Conservation (phyloP, 345 rosid species). For the Lagerstroemia speciosa region DNA sequence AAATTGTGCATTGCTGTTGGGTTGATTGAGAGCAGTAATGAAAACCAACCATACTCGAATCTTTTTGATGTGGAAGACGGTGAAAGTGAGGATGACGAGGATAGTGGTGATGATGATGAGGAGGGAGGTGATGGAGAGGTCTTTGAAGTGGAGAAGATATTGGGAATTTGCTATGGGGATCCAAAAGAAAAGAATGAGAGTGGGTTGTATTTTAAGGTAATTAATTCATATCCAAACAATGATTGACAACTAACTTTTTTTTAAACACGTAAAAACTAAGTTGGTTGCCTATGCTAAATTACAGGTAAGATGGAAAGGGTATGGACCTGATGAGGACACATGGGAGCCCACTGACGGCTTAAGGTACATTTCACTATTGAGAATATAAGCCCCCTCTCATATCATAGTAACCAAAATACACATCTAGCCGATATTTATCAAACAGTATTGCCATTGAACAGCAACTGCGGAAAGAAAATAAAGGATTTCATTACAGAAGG, state of each 20-base stretch:
- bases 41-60: constrained; percentile 14
- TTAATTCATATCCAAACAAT: not conserved
- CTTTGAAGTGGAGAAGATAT: constrained; percentile 45
- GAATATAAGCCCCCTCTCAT: not conserved
- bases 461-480: constrained; percentile 34
- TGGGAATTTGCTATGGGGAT: constrained; percentile 44
- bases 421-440: not conserved
- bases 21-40: constrained; percentile 17
- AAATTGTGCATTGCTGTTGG: constrained; percentile 39
- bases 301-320: constrained; percentile 63
- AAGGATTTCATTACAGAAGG: constrained; percentile 45
- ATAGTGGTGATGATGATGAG: constrained; percentile 12
- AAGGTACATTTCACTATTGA: constrained; percentile 23
- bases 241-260: too few species aligned
- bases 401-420: not conserved
- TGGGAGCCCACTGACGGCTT: constrained; percentile 66
- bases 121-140: constrained; percentile 24
- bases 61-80: constrained; percentile 16
- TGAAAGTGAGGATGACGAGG: constrained; percentile 16
- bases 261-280: too few species aligned
- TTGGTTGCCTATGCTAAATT: not conserved
- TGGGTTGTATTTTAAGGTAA: constrained; percentile 50
- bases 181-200: constrained; percentile 25
- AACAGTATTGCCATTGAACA: constrained; percentile 13
- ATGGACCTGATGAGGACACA: constrained; percentile 39